A percentile compares a stretch with the other conserved stretches of the same genome.
phyloP scores from a whole-genome alignment of 345 rosid species.

The Hibiscus mutabilis region DNA sequence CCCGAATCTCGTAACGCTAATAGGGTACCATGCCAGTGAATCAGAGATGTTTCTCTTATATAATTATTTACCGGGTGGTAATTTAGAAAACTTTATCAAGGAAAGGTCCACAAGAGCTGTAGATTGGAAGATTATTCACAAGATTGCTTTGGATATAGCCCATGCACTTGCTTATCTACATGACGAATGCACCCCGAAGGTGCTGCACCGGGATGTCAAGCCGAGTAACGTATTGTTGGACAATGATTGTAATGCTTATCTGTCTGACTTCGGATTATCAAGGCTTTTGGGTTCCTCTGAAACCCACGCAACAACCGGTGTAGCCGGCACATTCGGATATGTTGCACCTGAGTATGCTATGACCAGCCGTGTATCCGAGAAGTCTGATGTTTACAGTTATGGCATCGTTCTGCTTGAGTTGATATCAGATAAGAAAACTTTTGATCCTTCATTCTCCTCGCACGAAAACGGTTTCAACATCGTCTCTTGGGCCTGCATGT shows the following conservation, averaged over 20 bases:
- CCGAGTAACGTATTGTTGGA: neutral
- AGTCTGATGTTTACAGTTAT: neutral
- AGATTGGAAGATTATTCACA: neutral
- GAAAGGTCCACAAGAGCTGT: neutral
- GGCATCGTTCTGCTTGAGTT: slow-evolving; percentile 29
- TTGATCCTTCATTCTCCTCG: slow-evolving; percentile 35
- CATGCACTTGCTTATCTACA: slow-evolving; percentile 2
- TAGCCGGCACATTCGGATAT: neutral
- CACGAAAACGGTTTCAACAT: slow-evolving; percentile 35
- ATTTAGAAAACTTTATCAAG: slow-evolving; percentile 48
- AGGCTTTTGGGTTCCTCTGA: neutral
- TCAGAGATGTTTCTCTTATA: slow-evolving; percentile 28
- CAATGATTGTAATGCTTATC: neutral
- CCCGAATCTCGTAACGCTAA: neutral
- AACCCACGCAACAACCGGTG: neutral
- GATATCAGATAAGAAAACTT: slow-evolving; percentile 32
- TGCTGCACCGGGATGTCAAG: neutral
- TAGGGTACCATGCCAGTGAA: neutral
- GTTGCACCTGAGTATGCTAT: neutral
- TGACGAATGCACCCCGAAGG: neutral
- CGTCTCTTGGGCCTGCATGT: slow-evolving; percentile 35
- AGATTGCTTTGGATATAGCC: neutral
- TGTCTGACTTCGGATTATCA: neutral
- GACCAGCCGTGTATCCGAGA: neutral
- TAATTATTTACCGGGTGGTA: slow-evolving; percentile 60